These are phyloP conservation scores for Paracorniculantispora psalliotae DNA, from an alignment of 2,329 filamentous ascomycete species.

Conservation along the genomic window DNA sequence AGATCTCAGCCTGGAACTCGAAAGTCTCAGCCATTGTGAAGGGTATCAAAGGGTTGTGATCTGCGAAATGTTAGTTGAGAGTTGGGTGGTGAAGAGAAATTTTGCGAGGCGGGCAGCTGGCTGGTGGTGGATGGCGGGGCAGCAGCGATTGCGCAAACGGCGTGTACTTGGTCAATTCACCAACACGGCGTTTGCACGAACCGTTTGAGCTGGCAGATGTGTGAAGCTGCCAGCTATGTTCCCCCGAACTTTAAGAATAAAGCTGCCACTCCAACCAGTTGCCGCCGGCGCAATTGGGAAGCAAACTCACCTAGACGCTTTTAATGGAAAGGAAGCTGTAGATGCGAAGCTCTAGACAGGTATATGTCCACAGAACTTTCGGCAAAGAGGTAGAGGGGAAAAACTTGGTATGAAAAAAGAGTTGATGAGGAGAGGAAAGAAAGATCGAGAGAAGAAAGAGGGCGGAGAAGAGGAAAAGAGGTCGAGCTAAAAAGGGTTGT, in stretches of 20 bases:
- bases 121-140: background rate
- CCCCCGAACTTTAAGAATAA: background rate
- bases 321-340: constrained; percentile 15
- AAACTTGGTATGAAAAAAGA: constrained; percentile 16
- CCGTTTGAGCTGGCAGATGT: background rate
- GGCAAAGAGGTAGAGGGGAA: constrained; percentile 19
- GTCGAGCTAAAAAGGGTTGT: constrained; percentile 33
- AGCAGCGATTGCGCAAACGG: background rate
- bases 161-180: background rate
- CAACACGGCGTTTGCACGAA: background rate
- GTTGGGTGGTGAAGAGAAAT: constrained; percentile 12
- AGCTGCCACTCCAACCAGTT: background rate
- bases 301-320: constrained; percentile 21
- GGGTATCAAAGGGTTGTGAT: constrained; percentile 36
- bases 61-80: constrained; percentile 13
- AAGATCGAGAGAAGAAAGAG: constrained; percentile 20
- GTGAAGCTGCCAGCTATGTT: background rate
- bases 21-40: constrained; percentile 91
- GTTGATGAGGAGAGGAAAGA: constrained; percentile 17
- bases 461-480: constrained; percentile 17
- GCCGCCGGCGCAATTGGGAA: background rate
- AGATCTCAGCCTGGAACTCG: constrained; percentile 99
- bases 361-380: constrained; percentile 24
- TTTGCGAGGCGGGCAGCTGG: background rate
- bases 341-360: constrained; percentile 18